Base-by-base conservation (phyloP, 257 asterid species). In the Haberlea rhodopensis region DNA sequence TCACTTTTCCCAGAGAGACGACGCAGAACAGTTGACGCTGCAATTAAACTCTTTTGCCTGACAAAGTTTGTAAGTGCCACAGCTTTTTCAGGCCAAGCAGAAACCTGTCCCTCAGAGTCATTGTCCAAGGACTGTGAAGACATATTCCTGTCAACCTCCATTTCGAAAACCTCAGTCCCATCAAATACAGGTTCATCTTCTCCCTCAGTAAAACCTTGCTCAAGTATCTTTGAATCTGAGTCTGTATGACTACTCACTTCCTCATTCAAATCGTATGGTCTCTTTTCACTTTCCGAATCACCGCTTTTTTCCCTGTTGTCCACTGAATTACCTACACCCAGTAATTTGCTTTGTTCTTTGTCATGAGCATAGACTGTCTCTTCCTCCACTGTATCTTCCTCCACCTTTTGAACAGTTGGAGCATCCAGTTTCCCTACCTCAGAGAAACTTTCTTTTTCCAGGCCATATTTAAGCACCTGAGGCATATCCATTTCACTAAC, bases 11-110 rank as follows among this genome's bases (percentile, higher is more conserved):
- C 89, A 31, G 94, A 88, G 69, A 91, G 85, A 60, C 84, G 96
- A 34, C 91, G 94, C 51, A 91, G 46, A 64, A 88, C 80, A 71
- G 79, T 84, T 62, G 91, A 79, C 57, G 86, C 80, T 3, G 96
- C 96, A 32, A 80, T 78, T 60, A 71, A 37, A 73, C 97, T 86
- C 81, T 87, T 90, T 57, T 80, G 87, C 85, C 80, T 90, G 13
- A 90, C 86, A 71, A 82, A 85, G 70, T 86, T 78, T 20, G 84
- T 75, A 62, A 88, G 75, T 71, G 91, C 87, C 53, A 65, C 88
- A 48, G 97, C 96, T 68, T 80, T 90, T 62, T 84, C 94, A 48
- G 97, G 95, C 96, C 96, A 87, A 74, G 73, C 85, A 71, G 78
- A 71, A 67, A 83, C 81, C 27, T 76, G 85, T 20, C 69, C 66